A percentile compares a stretch with the other conserved stretches of the same genome.
These are phyloP conservation scores for Zygotorulaspora sp. DNA, from an alignment of 805 yeast genomes.

Conservation along the genomic window DNA sequence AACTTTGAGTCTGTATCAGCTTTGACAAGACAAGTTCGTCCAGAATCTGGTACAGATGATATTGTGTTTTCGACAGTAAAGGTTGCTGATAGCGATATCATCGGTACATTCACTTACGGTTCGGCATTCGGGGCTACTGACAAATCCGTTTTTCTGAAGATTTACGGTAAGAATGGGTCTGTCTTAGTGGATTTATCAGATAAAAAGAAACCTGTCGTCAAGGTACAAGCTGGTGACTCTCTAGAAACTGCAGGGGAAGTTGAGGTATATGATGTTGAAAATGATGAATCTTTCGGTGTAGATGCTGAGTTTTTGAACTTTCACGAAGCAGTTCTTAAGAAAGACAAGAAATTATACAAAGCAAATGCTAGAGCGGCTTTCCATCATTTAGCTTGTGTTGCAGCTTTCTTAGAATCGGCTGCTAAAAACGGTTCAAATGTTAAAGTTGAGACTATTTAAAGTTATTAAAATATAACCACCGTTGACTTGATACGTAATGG, in stretches of 20 bases:
- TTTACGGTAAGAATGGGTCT: constrained; percentile 79
- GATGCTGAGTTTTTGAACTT: constrained; percentile 52
- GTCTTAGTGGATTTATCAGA: constrained; percentile 59
- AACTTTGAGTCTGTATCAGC: constrained; percentile 67
- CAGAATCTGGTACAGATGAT: constrained; percentile 79
- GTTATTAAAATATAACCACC: no score
- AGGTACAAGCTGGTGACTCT: constrained; percentile 30
- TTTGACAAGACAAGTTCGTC: constrained; percentile 68
- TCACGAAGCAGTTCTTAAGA: constrained; percentile 53
- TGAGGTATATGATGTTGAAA: constrained; percentile 36
- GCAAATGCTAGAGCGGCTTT: constrained; percentile 75
- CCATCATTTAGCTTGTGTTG: constrained; percentile 90
- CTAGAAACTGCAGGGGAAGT: constrained; percentile 28
- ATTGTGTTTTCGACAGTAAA: constrained; percentile 65
- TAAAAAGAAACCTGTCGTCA: constrained; percentile 37
- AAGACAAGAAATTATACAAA: constrained; percentile 54
- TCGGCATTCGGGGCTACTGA: constrained; percentile 82
- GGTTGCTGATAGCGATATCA: constrained; percentile 52
- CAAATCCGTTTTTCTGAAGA: constrained; percentile 59
- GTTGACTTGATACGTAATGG: no score
- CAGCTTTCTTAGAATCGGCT: constrained; percentile 75
- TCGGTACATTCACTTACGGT: constrained; percentile 85
- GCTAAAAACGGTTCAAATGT: constrained; percentile 48
- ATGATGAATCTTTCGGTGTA: constrained; percentile 51
- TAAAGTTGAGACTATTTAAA: constrained; percentile 37